A percentile compares a stretch with the other conserved stretches of the same genome.
These are phyloP conservation scores for Fusarium nelsonii DNA, from an alignment of 2,329 filamentous ascomycete genomes.

Conservation along the genomic window DNA sequence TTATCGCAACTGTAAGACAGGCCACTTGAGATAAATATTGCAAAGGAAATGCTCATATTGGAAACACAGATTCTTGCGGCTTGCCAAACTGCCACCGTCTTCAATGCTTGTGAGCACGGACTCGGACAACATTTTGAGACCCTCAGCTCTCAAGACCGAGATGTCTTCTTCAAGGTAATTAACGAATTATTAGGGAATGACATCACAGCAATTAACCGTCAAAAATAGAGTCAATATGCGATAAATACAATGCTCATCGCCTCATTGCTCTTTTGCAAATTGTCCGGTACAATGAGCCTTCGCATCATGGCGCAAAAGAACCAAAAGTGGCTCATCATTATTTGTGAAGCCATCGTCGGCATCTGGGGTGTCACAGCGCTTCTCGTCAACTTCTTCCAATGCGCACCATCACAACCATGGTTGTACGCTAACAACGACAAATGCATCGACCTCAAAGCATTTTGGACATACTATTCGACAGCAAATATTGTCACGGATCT, in stretches of 20 bases:
- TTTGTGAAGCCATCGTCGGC: constrained; percentile 35
- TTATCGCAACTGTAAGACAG: constrained; percentile 44
- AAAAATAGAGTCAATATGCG: constrained; percentile 45
- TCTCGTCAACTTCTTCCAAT: constrained; percentile 48
- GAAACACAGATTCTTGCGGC: constrained; percentile 31
- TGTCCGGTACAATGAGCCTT: constrained; percentile 47
- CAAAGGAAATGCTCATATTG: not conserved
- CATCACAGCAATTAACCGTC: constrained; percentile 4
- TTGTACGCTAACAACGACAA: constrained; percentile 37
- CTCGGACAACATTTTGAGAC: constrained; percentile 39
- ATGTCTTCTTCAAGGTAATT: constrained; percentile 47
- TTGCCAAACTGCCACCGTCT: constrained; percentile 41
- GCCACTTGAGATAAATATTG: too few species aligned
- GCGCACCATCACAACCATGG: constrained; percentile 47
- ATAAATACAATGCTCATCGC: constrained; percentile 45
- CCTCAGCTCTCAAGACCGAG: constrained; percentile 23
- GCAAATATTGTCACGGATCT: constrained; percentile 51
- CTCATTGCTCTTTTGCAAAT: constrained; percentile 45
- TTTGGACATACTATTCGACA: constrained; percentile 48
- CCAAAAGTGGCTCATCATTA: constrained; percentile 41
- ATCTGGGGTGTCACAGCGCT: constrained; percentile 45
- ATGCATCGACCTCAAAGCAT: constrained; percentile 42
- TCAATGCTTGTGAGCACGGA: constrained; percentile 42
- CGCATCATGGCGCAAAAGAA: constrained; percentile 42
- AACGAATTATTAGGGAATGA: too few species aligned